Base-by-base conservation (phyloP, 1,139 yeast species). In the Yamadazyma buinensis region DNA sequence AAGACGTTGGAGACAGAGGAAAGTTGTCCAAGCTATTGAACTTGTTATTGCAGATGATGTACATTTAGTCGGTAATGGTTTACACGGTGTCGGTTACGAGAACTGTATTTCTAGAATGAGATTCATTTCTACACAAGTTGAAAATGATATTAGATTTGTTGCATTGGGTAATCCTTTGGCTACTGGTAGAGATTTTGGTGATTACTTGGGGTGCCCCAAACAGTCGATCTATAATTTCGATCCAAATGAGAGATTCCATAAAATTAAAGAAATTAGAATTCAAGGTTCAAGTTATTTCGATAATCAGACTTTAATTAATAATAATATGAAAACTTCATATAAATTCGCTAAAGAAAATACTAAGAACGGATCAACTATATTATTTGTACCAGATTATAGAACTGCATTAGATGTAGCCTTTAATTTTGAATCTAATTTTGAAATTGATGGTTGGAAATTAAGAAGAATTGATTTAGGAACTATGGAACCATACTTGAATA, bases 1-100 rank as follows among this genome's bases (percentile, higher is more conserved):
- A 0, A 75, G 92, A 44, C 70, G 90, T 34, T 92, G 97, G 97
- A 80, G 80, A 46, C 83, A 78, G 44, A 64, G 88, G 39, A 80
- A 76, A 48, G 79, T 80, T 32, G 64, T 90, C 4, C 88, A 83
- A 40, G 57, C 75, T 0, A 74, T 92, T 23, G 86, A 78, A 34
- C 55, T 87, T 26, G 52, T 87, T 3, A 73, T 92, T 34, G 77
- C 78, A 33, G 96, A 87, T 55, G 92, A 87, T 49, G 60, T 76
- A n/a, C 96, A 92, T 47, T 52, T 61, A 33, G 54, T 90, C 21
- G 88, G 94, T 2, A 71, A 72, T 37, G 77, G 76, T 1, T 18
- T 46, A 1, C 43, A 48, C 14, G 95, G 95, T 0, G 61, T 77
- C 5, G 51, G 61, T 1, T 88, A 88, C 50, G 99, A 94, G 55